Percentiles rank a stretch among this genome's conserved stretches.
Conservation (phyloP, 306 rosid species). For the Rosa lucieae region DNA sequence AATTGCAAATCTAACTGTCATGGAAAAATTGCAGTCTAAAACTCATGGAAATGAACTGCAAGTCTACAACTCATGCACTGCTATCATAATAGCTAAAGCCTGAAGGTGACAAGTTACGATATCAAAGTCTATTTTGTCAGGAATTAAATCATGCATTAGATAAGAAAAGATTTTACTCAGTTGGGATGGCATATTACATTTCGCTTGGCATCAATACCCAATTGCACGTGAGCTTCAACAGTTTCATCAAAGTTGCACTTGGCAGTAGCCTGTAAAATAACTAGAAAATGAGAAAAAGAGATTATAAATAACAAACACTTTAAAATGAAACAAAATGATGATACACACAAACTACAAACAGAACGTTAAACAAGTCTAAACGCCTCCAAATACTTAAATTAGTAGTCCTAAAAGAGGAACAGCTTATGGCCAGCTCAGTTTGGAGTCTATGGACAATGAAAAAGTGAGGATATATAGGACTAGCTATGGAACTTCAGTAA, state of each 20-base stretch:
- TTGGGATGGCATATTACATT: constrained; percentile 51
- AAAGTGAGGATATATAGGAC: background rate
- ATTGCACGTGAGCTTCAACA: constrained; percentile 81
- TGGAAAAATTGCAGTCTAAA: background rate
- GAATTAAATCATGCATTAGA: background rate
- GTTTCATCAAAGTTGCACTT: constrained; percentile 81
- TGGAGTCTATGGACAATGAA: background rate
- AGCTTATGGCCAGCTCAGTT: background rate
- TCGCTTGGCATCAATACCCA: constrained; percentile 88
- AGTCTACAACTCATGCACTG: background rate
- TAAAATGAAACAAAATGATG: background rate
- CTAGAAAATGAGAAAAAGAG: constrained; percentile 26
- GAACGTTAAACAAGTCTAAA: too few species aligned
- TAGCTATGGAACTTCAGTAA: background rate
- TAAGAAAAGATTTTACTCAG: constrained; percentile 12
- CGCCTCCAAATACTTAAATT: background rate
- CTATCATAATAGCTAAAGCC: background rate
- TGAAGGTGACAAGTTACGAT: background rate
- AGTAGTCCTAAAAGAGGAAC: background rate
- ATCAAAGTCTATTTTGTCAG: background rate
- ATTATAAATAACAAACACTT: constrained; percentile 10
- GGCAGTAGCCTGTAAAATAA: constrained; percentile 68
- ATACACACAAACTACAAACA: background rate
- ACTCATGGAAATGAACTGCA: background rate
- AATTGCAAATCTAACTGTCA: background rate